Evolutionary conservation across 1,284 basidiomycete genomes (phyloP).

Genomic region (Cryptococcus jaspeensis): DNA sequence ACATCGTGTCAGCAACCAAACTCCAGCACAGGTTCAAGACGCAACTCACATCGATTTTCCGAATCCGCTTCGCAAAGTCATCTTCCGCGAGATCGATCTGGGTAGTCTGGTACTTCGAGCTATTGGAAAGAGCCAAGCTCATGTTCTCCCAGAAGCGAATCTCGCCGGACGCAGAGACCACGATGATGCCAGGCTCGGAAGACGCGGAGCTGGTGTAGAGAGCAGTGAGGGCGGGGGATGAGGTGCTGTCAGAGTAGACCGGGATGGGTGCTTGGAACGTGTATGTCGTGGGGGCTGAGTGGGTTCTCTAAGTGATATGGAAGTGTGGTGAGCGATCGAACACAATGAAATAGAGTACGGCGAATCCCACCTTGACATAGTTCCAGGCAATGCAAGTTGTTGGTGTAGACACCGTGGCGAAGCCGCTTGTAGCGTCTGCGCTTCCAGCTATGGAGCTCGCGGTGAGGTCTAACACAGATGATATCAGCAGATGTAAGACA

Average conservation of each 20-base stretch:
- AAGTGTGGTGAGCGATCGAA: not conserved
- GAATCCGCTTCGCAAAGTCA: slow-evolving; percentile 46
- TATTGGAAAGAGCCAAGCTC: slow-evolving; percentile 47
- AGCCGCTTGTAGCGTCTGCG: slow-evolving; percentile 47
- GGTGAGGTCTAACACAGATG: slow-evolving; percentile 39
- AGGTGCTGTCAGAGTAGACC: slow-evolving; percentile 24
- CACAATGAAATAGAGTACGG: not conserved
- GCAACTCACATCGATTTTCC: slow-evolving; percentile 37
- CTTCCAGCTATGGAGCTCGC: slow-evolving; percentile 41
- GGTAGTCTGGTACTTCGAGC: slow-evolving; percentile 30
- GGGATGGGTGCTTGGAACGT: slow-evolving; percentile 40
- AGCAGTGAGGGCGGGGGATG: slow-evolving; percentile 27
- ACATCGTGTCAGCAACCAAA: not conserved
- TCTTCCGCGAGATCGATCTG: slow-evolving; percentile 33
- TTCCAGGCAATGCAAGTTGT: slow-evolving; percentile 51
- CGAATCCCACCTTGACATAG: slow-evolving; percentile 41
- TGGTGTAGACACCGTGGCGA: slow-evolving; percentile 47
- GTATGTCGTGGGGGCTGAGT: slow-evolving; percentile 43
- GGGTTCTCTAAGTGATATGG: slow-evolving; percentile 31
- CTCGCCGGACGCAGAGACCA: slow-evolving; percentile 47
- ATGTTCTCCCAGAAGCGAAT: slow-evolving; percentile 52
- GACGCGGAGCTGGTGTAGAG: slow-evolving; percentile 30
- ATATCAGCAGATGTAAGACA: not conserved
- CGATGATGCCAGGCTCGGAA: slow-evolving; percentile 52
- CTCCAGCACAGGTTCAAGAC: not conserved